These are phyloP conservation scores for Triticum urartu DNA, from an alignment of 176 grass and related monocot genomes.

Conservation along the genomic window DNA sequence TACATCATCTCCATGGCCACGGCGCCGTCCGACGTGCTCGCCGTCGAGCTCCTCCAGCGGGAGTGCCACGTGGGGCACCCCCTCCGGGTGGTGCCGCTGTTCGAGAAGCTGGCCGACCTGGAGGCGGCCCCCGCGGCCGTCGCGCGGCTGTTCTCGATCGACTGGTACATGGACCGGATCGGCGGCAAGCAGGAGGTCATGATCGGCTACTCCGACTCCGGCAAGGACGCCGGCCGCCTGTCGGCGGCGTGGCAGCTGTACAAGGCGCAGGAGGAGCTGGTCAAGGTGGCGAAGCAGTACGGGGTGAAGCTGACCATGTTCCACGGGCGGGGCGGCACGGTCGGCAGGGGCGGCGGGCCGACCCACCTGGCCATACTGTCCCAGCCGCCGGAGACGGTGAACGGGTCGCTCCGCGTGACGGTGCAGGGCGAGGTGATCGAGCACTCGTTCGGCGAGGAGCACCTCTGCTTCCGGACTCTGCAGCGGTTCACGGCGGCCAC, in stretches of 20 bases:
- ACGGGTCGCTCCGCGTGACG: slow-evolving; percentile 83
- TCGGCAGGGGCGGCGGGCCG: slow-evolving; percentile 74
- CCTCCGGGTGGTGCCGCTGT: slow-evolving; percentile 72
- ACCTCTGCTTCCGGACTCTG: slow-evolving; percentile 76
- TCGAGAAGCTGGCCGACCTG: slow-evolving; percentile 82
- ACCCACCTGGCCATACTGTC: slow-evolving; percentile 89
- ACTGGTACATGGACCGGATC: slow-evolving; percentile 73
- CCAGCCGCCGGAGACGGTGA: slow-evolving; percentile 78
- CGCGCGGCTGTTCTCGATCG: slow-evolving; percentile 58
- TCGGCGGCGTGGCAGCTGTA: slow-evolving; percentile 86
- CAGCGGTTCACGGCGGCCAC: slow-evolving; percentile 85
- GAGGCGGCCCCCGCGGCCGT: slow-evolving; percentile 48
- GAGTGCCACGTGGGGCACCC: slow-evolving; percentile 49
- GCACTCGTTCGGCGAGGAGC: slow-evolving; percentile 76
- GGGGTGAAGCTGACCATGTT: slow-evolving; percentile 84
- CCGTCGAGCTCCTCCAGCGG: slow-evolving; percentile 76
- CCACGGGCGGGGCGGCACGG: slow-evolving; percentile 79
- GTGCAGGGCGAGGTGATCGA: slow-evolving; percentile 93
- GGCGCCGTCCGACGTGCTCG: slow-evolving; percentile 80
- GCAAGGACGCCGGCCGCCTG: slow-evolving; percentile 86
- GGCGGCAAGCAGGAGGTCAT: slow-evolving; percentile 82
- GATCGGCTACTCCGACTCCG: slow-evolving; percentile 93
- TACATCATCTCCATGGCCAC: slow-evolving; percentile 94
- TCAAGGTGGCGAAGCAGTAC: slow-evolving; percentile 58
- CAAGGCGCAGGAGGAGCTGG: slow-evolving; percentile 70